Evolutionary conservation across 176 grass and related monocot genomes (phyloP).

Genomic region (Puccinellia tenuiflora): DNA sequence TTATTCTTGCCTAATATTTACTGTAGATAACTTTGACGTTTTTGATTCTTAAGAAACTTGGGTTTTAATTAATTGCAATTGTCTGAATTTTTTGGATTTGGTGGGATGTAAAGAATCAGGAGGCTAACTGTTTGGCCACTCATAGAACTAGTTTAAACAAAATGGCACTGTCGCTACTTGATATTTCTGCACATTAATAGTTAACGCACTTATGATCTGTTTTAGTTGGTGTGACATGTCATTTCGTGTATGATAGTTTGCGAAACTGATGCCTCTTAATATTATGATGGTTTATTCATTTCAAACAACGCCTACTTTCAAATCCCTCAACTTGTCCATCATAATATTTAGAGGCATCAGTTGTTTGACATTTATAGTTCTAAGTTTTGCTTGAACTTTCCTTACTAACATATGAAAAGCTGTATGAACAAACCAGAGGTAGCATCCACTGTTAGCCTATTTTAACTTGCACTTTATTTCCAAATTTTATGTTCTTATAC

Average conservation of each 20-base stretch:
- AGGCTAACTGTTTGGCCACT: constrained; percentile 11
- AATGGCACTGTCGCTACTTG: neutral
- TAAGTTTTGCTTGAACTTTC: neutral
- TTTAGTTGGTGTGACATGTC: neutral
- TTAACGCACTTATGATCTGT: neutral
- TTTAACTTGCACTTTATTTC: neutral
- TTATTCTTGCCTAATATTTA: constrained; percentile 7
- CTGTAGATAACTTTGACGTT: constrained; percentile 43
- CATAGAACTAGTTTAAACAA: constrained; percentile 1
- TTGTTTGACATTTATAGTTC: neutral
- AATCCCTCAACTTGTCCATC: neutral
- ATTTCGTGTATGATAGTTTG: neutral
- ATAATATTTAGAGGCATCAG: neutral
- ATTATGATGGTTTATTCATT: too few relatives aligned
- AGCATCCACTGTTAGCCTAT: neutral
- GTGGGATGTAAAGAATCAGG: neutral
- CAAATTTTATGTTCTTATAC: neutral
- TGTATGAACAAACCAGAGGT: neutral
- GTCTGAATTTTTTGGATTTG: constrained; percentile 2
- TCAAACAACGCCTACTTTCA: neutral
- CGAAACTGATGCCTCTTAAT: too few relatives aligned
- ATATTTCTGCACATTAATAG: neutral
- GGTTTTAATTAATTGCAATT: neutral
- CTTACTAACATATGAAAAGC: neutral
- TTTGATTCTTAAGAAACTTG: constrained; percentile 55